Evolutionary conservation across 2,329 filamentous ascomycete genomes (phyloP), one percentile per base, ranked within the genome.

Genomic region (Neobulgaria alba): DNA sequence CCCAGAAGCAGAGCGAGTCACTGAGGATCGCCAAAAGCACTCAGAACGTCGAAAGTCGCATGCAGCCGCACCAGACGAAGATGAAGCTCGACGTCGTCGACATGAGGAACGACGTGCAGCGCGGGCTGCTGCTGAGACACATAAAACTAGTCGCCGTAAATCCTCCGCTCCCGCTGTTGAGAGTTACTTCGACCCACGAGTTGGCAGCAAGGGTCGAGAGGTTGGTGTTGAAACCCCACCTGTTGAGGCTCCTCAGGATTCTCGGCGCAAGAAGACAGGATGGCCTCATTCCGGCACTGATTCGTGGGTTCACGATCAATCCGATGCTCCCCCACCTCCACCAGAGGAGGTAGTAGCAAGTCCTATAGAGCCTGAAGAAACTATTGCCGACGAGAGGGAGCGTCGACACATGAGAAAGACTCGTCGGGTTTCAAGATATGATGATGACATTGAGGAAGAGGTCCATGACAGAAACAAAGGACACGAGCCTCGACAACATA

Each of bases 201-300:
- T 62, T 55, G 54, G 61, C 36, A 61, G 63, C 61, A 40, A 66
- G 64, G 33, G 63, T 56, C 20, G 65, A 60, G 38, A 57, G n/a
- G 29, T 37, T 1, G 52, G 54, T 12, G 44, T 47, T 2, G 54
- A 55, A 39, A 55, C 42, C n/a, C 37, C 53, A 14, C 49, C 53
- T 15, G 49, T 49, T 3, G 55, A 57, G 36, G 56, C 36, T n/a
- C 50, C 54, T 5, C 53, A 45, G 26, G 56, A 34, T n/a, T 50
- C 54, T 5, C 53, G 44, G 26, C 46, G 47, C 15, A 55, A 52
- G 41, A 57, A 50, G 39, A 47, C 67, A 7, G 64, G 64, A 5
- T 80, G 77, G 77, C 76, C 77, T 14, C 73, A 79, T 55, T 78
- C 72, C 5, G 76, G 77, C 18, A 80, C 76, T 0, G 75, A 73